Conservation (phyloP, 2,329 filamentous ascomycete genomes). For the Rhytidhysteron rufulum region DNA sequence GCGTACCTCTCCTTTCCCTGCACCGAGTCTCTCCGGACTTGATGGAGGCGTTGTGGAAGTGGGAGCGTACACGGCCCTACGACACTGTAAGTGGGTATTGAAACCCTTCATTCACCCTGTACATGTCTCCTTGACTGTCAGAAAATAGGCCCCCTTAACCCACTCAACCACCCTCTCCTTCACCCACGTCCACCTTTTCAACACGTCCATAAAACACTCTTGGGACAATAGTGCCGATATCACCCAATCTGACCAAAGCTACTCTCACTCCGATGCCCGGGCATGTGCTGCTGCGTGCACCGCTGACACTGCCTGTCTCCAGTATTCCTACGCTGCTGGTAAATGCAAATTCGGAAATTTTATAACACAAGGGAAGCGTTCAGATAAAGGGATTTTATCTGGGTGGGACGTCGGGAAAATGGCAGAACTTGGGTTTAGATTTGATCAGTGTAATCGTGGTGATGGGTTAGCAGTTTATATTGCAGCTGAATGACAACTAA, state of each 20-base stretch:
- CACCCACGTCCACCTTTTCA: slow-evolving; percentile 29
- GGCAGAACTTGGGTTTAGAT: slow-evolving; percentile 30
- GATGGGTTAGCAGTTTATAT: no score
- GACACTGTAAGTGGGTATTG: slow-evolving; percentile 21
- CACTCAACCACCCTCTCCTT: slow-evolving; percentile 36
- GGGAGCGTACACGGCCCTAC: slow-evolving; percentile 30
- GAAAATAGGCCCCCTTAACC: slow-evolving; percentile 35
- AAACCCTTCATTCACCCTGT: not conserved
- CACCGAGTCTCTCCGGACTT: slow-evolving; percentile 30
- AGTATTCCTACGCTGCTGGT: slow-evolving; percentile 35
- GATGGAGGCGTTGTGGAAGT: slow-evolving; percentile 42
- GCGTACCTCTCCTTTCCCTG: slow-evolving; percentile 24
- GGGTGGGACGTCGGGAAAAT: slow-evolving; percentile 38
- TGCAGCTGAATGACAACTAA: no score
- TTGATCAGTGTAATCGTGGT: no score
- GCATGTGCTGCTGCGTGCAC: slow-evolving; percentile 34
- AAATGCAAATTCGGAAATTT: slow-evolving; percentile 36
- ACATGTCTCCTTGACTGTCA: not conserved
- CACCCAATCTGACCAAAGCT: slow-evolving; percentile 24
- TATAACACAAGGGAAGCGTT: slow-evolving; percentile 30
- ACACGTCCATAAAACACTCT: slow-evolving; percentile 27
- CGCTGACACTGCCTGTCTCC: slow-evolving; percentile 29
- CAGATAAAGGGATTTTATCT: slow-evolving; percentile 34
- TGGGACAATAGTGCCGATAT: slow-evolving; percentile 33
- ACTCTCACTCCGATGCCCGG: slow-evolving; percentile 29